phyloP scores from a whole-genome alignment of 352 stramenopile species.

The Globisporangium sylvaticum region DNA sequence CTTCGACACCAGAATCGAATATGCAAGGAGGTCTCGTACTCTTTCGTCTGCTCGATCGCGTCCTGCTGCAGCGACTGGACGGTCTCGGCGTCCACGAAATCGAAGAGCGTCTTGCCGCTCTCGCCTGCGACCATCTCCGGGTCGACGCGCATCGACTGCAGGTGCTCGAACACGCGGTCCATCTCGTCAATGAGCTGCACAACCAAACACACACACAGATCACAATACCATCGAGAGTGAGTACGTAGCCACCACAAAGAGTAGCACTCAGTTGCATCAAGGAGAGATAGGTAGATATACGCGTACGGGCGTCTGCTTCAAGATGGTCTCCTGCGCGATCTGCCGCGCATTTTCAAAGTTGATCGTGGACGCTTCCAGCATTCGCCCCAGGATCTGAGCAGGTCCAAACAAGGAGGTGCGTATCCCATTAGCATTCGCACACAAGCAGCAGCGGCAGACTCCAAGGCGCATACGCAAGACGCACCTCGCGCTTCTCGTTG shows the following conservation, averaged over 20 bases:
- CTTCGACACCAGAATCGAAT: too few species aligned
- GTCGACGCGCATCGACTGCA: constrained; percentile 48
- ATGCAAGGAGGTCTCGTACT: constrained; percentile 27
- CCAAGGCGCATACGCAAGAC: neutral
- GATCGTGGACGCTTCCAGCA: constrained; percentile 54
- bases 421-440: neutral
- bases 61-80: constrained; percentile 78
- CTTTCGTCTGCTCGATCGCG: constrained; percentile 61
- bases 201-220: neutral
- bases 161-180: constrained; percentile 66
- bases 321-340: constrained; percentile 46
- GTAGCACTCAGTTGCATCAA: neutral
- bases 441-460: neutral
- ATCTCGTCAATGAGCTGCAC: constrained; percentile 66
- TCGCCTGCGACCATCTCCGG: constrained; percentile 52
- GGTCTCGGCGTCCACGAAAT: constrained; percentile 82
- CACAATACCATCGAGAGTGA: neutral
- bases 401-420: neutral
- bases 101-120: constrained; percentile 69
- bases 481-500: constrained; percentile 65
- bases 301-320: constrained; percentile 50
- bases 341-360: constrained; percentile 54
- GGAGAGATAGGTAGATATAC: neutral
- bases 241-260: neutral
- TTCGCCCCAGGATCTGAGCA: constrained; percentile 52